These are phyloP conservation scores for Thuja plicata DNA, from an alignment of 83 land plant species.

Conservation along the genomic window DNA sequence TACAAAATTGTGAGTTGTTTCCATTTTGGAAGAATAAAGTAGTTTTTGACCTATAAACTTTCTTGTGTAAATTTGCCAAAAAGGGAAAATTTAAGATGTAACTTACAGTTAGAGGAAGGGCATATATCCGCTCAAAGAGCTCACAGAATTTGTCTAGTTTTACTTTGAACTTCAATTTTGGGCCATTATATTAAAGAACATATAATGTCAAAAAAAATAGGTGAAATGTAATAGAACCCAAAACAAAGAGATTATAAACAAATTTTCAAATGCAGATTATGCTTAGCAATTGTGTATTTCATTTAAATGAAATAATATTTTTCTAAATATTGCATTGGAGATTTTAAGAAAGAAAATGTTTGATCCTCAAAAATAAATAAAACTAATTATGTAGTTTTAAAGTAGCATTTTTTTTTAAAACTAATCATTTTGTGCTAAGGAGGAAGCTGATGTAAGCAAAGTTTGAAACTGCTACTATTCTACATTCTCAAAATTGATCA, in stretches of 20 bases:
- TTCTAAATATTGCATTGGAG: too few relatives aligned
- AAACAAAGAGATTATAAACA: not conserved
- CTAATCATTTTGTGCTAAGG: too few relatives aligned
- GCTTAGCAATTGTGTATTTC: too few relatives aligned
- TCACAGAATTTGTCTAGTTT: not conserved
- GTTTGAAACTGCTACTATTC: too few relatives aligned
- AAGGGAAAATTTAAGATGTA: not conserved
- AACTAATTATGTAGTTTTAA: too few relatives aligned
- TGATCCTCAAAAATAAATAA: too few relatives aligned
- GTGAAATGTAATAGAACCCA: not conserved
- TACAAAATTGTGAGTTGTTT: not conserved
- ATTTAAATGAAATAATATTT: too few relatives aligned
- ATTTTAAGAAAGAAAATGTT: too few relatives aligned
- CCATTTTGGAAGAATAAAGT: not conserved
- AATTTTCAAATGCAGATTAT: not conserved
- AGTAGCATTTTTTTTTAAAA: too few relatives aligned
- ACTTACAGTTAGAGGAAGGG: constrained; percentile 14
- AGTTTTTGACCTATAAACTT: not conserved
- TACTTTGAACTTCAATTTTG: not conserved
- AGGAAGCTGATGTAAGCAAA: too few relatives aligned
- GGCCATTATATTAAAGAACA: too few relatives aligned
- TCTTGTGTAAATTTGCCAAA: not conserved
- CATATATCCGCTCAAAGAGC: constrained; percentile 13
- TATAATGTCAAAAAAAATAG: not conserved
- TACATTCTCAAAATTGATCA: too few relatives aligned